Percentiles rank a stretch among this genome's conserved stretches.
These are phyloP conservation scores for Penicillium cinerascens DNA, from an alignment of 495 filamentous ascomycete genomes.

Conservation along the genomic window DNA sequence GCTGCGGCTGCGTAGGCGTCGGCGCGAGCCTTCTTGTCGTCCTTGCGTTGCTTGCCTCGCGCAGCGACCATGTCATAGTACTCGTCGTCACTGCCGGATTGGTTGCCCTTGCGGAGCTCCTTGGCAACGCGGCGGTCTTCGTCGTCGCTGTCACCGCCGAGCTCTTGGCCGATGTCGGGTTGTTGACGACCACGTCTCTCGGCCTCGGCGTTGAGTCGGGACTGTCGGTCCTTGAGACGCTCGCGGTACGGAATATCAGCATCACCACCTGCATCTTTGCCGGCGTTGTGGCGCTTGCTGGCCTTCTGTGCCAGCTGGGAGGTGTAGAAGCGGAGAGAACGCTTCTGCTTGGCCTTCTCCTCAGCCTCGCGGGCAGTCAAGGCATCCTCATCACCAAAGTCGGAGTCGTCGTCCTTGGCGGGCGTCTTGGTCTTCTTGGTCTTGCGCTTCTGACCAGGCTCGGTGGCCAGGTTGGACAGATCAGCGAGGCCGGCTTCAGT, in stretches of 20 bases:
- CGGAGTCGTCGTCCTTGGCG: slow-evolving; percentile 49
- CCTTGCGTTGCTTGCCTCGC: slow-evolving; percentile 65
- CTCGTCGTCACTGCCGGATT: slow-evolving; percentile 51
- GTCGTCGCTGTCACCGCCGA: slow-evolving; percentile 65
- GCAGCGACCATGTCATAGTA: slow-evolving; percentile 88
- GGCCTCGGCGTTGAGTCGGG: slow-evolving; percentile 79
- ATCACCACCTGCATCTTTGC: slow-evolving; percentile 84
- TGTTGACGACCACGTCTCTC: slow-evolving; percentile 73
- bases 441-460: slow-evolving; percentile 30
- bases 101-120: slow-evolving; percentile 39
- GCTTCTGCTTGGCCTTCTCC: slow-evolving; percentile 82
- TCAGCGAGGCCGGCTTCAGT: slow-evolving; percentile 71
- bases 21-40: slow-evolving; percentile 62
- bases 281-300: slow-evolving; percentile 77
- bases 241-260: slow-evolving; percentile 88
- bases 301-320: slow-evolving; percentile 91
- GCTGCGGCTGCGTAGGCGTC: slow-evolving; percentile 51
- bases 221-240: slow-evolving; percentile 77
- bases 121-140: slow-evolving; percentile 42
- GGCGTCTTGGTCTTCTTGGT: slow-evolving; percentile 31
- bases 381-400: slow-evolving; percentile 64
- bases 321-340: slow-evolving; percentile 91
- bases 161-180: slow-evolving; percentile 54
- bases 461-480: slow-evolving; percentile 45
- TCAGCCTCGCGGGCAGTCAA: slow-evolving; percentile 63